Evolutionary conservation across 306 rosid species (phyloP), one percentile per base, ranked within the genome.

Genomic region (Cajanus cajan): DNA sequence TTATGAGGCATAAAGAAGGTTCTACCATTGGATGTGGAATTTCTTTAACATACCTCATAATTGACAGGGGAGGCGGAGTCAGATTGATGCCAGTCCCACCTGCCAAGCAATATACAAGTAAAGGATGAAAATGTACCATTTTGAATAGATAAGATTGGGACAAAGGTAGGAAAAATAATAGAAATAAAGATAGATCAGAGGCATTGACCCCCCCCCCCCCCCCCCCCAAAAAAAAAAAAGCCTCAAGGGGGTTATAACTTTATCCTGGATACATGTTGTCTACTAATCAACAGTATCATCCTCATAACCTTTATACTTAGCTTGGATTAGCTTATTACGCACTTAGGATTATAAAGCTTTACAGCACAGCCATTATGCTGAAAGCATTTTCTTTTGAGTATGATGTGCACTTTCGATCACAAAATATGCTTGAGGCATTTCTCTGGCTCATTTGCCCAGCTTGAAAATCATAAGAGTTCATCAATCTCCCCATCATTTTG

Each of bases 81-180:
- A 94, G 86, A 88, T 94, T 94, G 88, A 92, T 92, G 86, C 98
- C 98, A 50, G 98, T 94, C 62, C 98, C 98, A 83, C 98, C 98
- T 94, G 88, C 73, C 72, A 84, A 80, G 65, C 5, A 85, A 74
- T 58, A 80, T 50, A 59, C 73, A 48, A 31, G 39, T 71, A 62
- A 13, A 54, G 37, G 40, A 50, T 54, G 77, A 73, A 66, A 39
- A 73, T n/a, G 37, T 75, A 34, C 63, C 41, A 70, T 28, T 22
- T 52, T 45, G 54, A 74, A 62, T 14, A 63, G 3, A 22, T 59
- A 2, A n/a, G 52, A 10, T 62, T 19, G 31, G 6, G 22, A 75
- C 25, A 16, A 36, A 44, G 63, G 54, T 25, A 36, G 16, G 57
- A 79, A 41, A 80, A 79, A 3, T 50, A 68, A 14, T 63, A 33